Conservation (phyloP, 75 land plant species). For the Cupressus sempervirens region DNA sequence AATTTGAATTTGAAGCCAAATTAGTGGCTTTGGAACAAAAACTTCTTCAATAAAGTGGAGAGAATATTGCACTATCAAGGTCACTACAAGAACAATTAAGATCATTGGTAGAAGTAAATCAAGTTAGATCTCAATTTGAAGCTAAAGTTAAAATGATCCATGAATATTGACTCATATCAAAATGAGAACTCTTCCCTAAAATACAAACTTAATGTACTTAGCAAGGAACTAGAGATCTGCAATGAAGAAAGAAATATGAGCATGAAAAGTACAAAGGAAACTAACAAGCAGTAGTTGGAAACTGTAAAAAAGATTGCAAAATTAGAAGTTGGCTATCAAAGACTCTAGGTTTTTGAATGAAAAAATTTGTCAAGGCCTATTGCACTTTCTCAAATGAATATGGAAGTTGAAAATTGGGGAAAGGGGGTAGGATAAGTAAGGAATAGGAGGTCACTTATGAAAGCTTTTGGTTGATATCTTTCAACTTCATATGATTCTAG, state of each 20-base stretch:
- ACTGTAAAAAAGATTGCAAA: constrained; percentile 74
- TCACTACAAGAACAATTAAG: constrained; percentile 68
- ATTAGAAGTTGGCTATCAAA: constrained; percentile 85
- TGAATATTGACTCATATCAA: constrained; percentile 56
- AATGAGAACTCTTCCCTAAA: constrained; percentile 66
- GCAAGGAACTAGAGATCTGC: constrained; percentile 80
- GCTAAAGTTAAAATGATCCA: constrained; percentile 64
- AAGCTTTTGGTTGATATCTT: constrained; percentile 25
- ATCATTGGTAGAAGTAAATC: constrained; percentile 44
- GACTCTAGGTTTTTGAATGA: constrained; percentile 71
- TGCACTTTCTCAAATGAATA: constrained; percentile 48
- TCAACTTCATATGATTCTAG: constrained; percentile 41
- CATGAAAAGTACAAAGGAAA: constrained; percentile 56
- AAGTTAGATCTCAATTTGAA: constrained; percentile 64
- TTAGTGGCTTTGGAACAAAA: constrained; percentile 50
- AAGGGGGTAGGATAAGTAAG: constrained; percentile 13
- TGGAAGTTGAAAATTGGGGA: constrained; percentile 36
- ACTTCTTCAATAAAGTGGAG: constrained; percentile 49
- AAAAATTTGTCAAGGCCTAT: constrained; percentile 72
- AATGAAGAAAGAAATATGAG: constrained; percentile 82
- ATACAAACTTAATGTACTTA: constrained; percentile 64
- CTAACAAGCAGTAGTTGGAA: constrained; percentile 77
- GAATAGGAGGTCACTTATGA: constrained; percentile 31
- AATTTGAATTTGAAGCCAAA: constrained; percentile 63
- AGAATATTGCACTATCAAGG: constrained; percentile 61